phyloP scores from a whole-genome alignment of 345 rosid species.

The Citrus glauca region DNA sequence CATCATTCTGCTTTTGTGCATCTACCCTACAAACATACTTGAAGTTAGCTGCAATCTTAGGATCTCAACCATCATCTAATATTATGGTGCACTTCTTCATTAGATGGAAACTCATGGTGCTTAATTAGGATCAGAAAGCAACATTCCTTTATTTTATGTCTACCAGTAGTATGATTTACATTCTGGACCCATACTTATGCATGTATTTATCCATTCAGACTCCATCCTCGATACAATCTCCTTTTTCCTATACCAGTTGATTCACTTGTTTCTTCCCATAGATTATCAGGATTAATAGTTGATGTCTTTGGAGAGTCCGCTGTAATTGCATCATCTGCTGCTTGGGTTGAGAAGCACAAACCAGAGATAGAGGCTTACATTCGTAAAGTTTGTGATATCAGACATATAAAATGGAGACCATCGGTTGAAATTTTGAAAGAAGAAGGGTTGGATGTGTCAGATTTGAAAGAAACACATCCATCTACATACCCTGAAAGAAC shows the following conservation, averaged over 20 bases:
- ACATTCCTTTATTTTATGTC: neutral
- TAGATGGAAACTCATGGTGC: neutral
- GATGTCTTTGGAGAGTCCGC: constrained; percentile 90
- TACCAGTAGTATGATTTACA: neutral
- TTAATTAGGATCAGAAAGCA: neutral
- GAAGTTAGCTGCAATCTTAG: neutral
- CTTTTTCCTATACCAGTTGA: neutral
- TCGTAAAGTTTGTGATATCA: constrained; percentile 47
- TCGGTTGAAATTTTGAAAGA: constrained; percentile 85
- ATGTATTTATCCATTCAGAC: neutral
- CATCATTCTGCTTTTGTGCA: neutral
- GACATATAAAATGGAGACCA: constrained; percentile 82
- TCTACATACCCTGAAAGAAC: constrained; percentile 53
- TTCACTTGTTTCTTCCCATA: constrained; percentile 23
- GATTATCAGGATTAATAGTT: constrained; percentile 83
- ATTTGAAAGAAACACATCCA: constrained; percentile 36
- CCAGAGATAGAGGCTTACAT: constrained; percentile 55
- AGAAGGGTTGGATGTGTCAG: constrained; percentile 67
- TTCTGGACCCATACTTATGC: neutral
- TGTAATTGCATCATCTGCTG: constrained; percentile 94
- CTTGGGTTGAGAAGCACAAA: constrained; percentile 92
- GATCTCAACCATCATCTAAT: neutral
- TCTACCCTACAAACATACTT: neutral
- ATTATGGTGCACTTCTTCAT: neutral
- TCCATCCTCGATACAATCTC: neutral